Evolutionary conservation across 352 stramenopile species (phyloP).

Genomic region (Globisporangium paddicum): DNA sequence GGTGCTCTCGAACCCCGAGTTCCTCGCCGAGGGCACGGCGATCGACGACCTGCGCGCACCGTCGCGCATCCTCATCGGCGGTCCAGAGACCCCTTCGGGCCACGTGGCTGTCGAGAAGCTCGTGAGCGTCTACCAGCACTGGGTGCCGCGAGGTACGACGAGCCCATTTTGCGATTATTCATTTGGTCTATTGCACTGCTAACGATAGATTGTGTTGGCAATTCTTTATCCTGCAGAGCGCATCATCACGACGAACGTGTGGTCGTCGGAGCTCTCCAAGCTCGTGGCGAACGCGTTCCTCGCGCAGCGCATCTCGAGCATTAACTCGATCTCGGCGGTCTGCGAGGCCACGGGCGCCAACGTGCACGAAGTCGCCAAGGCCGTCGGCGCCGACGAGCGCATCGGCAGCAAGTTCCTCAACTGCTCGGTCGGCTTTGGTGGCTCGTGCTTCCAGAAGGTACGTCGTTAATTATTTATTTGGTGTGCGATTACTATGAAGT

Average conservation of each 20-base stretch:
- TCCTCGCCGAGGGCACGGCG: slow-evolving; percentile 98
- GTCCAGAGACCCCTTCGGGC: slow-evolving; percentile 90
- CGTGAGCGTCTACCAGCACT: slow-evolving; percentile 97
- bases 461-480: slow-evolving; percentile 3
- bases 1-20: slow-evolving; percentile 99
- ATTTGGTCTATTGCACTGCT: background rate
- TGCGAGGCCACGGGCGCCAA: slow-evolving; percentile 98
- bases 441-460: slow-evolving; percentile 98
- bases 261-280: slow-evolving; percentile 99
- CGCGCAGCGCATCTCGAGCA: slow-evolving; percentile 98
- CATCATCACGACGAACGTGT: slow-evolving; percentile 99
- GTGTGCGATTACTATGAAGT: slow-evolving; percentile 3
- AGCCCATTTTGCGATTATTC: background rate
- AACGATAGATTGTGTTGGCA: background rate
- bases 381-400: slow-evolving; percentile 96
- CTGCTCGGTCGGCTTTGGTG: slow-evolving; percentile 98
- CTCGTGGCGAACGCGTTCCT: slow-evolving; percentile 99
- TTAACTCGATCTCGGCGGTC: slow-evolving; percentile 99
- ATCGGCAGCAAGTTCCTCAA: slow-evolving; percentile 99
- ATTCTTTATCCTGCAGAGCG: slow-evolving; percentile 44
- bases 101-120: slow-evolving; percentile 87
- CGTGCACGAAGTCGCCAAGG: slow-evolving; percentile 97
- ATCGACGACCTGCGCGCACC: slow-evolving; percentile 95
- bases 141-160: slow-evolving; percentile 84
- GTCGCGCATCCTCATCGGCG: slow-evolving; percentile 98